Evolutionary conservation across 1,139 yeast genomes (phyloP), one percentile per base, ranked within the genome.

Genomic region (Candida labiduridarum): DNA sequence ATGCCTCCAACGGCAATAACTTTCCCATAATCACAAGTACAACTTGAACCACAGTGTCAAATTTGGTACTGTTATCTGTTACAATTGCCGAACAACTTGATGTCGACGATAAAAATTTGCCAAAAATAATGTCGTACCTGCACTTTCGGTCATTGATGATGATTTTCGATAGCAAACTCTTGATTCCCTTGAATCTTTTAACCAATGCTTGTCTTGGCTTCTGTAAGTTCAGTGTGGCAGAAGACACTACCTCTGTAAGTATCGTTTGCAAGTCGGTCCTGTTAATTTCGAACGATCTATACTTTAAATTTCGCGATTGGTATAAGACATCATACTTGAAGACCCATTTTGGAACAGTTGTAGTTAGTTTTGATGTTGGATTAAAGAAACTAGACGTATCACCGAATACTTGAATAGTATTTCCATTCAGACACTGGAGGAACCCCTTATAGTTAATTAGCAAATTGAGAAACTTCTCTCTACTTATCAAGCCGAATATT

Each of bases 1-100:
- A 80, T 1, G 80, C 56, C 9, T 69, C 73, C 2, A 62, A 41
- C 0, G 94, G 90, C 31, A 87, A 67, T 0, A 86, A 52, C 48
- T 73, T 76, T 8, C 78, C 79, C 3, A 80, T 50, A 0, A 82
- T 52, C 0, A 71, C 59, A 2, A 76, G 56, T 1, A 80, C 60
- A 54, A 82, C 79, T 44, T 60, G 65, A 0, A 74, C 57, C 0
- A 85, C 82, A 0, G 53, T 43, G 11, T 57, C 53, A 25, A 63
- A 56, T 1, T 63, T 51, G 1, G 73, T 62, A 0, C 71, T 61
- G 22, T 49, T 62, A 38, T 60, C 60, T 3, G 36, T 31, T 2
- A 54, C 33, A 18, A 39, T 30, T 16, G 36, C 18, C 19, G 64
- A 56, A 25, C 67, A 59, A 22, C 54, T 47, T 6, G 49, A 39